Evolutionary conservation across 140 eudicot species (phyloP), one percentile per base, ranked within the genome.

Genomic region (Erigeron philadelphicus): DNA sequence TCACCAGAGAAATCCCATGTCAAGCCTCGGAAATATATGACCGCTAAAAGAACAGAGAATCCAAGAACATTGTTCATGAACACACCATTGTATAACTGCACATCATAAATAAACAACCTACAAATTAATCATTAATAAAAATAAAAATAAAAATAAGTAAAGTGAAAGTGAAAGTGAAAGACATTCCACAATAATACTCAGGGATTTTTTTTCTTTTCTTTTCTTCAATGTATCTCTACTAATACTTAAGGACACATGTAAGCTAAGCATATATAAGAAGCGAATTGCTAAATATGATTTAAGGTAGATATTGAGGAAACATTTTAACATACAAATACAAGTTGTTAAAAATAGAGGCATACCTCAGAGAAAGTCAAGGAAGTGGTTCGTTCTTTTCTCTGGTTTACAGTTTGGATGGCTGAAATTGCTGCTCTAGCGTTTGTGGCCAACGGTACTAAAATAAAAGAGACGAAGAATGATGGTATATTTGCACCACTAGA

Each of bases 291-390:
- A 52, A n/a, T 52, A 21, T 53, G 58, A 53, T 2, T 5, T 50
- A 5, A 0, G 0, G 38, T 31, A 31, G 38, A 31, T 2, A 0
- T 31, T 31, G 38, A 5, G 38, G 38, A 31, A 31, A 5, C 38
- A 31, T 31, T 19, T 40, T 63, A 68, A 68, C 10, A 25, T 10
- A 60, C 50, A n/a, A 46, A 64, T 41, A 7, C n/a, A 42, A 63
- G 7, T 25, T 38, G 4, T 6, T 13, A 16, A 46, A 6, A 48
- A 17, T 4, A 23, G 61, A 74, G 17, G 40, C 67, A 59, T 54
- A 85, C 95, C 95, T 88, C 95, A 4, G 92, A 88, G 70, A 88
- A 79, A 62, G 95, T 83, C 75, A 85, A 77, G 44, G 95, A 88
- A 61, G 84, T 79, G 2, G 85, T 85, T 40, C 68, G 72, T 40